phyloP scores from a whole-genome alignment of 441 rosid genomes.

The Theobroma grandiflorum region DNA sequence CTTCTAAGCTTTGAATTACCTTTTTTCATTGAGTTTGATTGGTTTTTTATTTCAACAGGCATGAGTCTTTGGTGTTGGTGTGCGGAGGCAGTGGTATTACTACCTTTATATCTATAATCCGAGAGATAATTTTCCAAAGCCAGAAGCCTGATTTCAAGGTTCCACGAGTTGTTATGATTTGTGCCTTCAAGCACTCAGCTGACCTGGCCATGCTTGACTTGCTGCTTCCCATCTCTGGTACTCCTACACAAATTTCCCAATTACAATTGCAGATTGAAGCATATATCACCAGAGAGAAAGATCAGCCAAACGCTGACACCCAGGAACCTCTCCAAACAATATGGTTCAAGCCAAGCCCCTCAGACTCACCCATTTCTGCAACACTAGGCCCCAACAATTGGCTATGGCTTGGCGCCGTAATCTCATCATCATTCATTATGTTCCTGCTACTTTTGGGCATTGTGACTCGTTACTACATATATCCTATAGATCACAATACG shows the following conservation, averaged over 20 bases:
- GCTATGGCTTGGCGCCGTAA: slow-evolving; percentile 46
- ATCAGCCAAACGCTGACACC: slow-evolving; percentile 19
- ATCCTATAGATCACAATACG: slow-evolving; percentile 33
- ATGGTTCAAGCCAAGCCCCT: slow-evolving; percentile 42
- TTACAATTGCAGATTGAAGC: slow-evolving; percentile 37
- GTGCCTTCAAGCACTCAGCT: slow-evolving; percentile 41
- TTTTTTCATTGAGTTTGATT: neutral
- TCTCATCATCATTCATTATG: slow-evolving; percentile 45
- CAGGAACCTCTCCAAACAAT: slow-evolving; percentile 36
- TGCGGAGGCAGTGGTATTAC: slow-evolving; percentile 54
- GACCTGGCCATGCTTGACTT: slow-evolving; percentile 48
- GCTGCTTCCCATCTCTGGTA: slow-evolving; percentile 43
- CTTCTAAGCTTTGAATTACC: neutral
- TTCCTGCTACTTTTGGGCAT: slow-evolving; percentile 47
- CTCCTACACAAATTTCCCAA: slow-evolving; percentile 23
- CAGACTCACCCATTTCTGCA: slow-evolving; percentile 37
- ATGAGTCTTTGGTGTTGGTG: slow-evolving; percentile 40
- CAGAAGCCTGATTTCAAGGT: slow-evolving; percentile 22
- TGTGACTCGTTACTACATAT: slow-evolving; percentile 44
- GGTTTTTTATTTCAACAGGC: slow-evolving; percentile 29
- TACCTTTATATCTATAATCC: slow-evolving; percentile 50
- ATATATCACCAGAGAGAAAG: slow-evolving; percentile 41
- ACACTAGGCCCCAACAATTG: slow-evolving; percentile 40
- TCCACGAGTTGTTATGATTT: slow-evolving; percentile 38
- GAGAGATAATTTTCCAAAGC: slow-evolving; percentile 41